Evolutionary conservation across 768 basidiomycete species (phyloP).

Genomic region (Russula sp.): DNA sequence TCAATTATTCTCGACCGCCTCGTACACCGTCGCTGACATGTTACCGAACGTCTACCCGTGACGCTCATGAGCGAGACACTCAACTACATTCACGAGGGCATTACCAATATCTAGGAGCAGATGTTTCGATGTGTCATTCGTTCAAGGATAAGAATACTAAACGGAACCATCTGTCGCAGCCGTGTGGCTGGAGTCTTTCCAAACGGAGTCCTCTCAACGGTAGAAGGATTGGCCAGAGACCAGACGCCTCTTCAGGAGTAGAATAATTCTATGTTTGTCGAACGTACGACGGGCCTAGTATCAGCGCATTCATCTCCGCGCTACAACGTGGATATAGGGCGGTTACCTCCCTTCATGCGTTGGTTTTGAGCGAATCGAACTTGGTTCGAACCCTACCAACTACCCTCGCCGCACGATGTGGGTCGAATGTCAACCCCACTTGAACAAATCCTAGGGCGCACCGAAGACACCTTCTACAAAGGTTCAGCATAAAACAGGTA

Average conservation of each 20-base stretch:
- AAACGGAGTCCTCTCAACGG: background rate
- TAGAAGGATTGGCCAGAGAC: background rate
- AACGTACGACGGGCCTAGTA: background rate
- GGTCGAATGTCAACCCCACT: conserved; percentile 5
- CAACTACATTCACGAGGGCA: conserved; percentile 37
- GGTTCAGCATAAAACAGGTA: background rate
- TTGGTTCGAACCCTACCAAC: conserved; percentile 9
- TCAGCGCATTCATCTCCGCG: background rate
- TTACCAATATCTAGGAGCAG: conserved; percentile 40
- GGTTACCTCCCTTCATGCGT: background rate
- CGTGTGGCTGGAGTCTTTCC: conserved; percentile 29
- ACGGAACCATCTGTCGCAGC: conserved; percentile 39
- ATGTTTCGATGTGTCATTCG: conserved; percentile 36
- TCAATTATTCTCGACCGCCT: conserved; percentile 37
- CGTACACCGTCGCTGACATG: conserved; percentile 36
- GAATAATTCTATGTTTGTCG: background rate
- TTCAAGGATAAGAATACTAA: conserved; percentile 32
- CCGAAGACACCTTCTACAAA: conserved; percentile 5
- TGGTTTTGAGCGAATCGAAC: conserved; percentile 1
- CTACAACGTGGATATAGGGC: background rate
- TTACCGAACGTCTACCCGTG: conserved; percentile 51
- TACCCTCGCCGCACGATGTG: background rate
- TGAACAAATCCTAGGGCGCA: conserved; percentile 2
- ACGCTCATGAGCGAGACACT: conserved; percentile 36
- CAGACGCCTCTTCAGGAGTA: background rate